Evolutionary conservation across 331 rosid species (phyloP), one percentile per base, ranked within the genome.

Genomic region (Cydonia oblonga): DNA sequence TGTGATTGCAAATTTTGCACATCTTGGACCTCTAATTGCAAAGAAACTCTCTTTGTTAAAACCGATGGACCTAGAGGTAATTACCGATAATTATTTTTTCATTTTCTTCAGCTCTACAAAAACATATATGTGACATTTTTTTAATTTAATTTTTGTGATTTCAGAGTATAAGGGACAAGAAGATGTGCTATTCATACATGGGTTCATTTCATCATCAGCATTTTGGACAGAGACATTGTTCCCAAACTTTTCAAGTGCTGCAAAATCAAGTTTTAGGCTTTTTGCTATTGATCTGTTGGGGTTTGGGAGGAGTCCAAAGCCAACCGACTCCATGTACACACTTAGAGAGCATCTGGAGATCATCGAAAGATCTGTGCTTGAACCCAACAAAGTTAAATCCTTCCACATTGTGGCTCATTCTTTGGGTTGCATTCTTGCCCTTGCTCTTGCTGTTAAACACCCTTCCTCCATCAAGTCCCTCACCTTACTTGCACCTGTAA

Each of bases 371-470:
- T 90, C 97, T 0, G 96, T 91, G 9, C 70, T 95, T 2, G 96
- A 95, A 30, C 80, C 97, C 6, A 79, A 95, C 71, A 79, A 87
- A 18, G 88, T 91, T 3, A 82, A 91, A 7, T 91, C 96, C 1
- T 86, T 95, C 79, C 99, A 95, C 80, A 90, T 95, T 5, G 99
- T 95, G 51, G 99, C 99, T 38, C 99, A 95, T 77, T 95, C 99
- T 4, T 77, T 95, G 9, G 99, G 99, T 3, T 89, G 96, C 78
- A 95, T 95, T 70, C 72, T 95, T 62, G 99, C 97, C 32, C 86
- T 95, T 1, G 96, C 99, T 0, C 90, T 95, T 5, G 96, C 97
- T 1, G 89, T 85, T 24, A 88, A 88, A 68, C 81, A 95, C 75
- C 99, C 99, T 19, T 75, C 33, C 9, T 80, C 88, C 1, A 86